These are phyloP conservation scores for Domatiomyces globalis DNA, from an alignment of 2,329 filamentous ascomycete genomes.

Conservation along the genomic window DNA sequence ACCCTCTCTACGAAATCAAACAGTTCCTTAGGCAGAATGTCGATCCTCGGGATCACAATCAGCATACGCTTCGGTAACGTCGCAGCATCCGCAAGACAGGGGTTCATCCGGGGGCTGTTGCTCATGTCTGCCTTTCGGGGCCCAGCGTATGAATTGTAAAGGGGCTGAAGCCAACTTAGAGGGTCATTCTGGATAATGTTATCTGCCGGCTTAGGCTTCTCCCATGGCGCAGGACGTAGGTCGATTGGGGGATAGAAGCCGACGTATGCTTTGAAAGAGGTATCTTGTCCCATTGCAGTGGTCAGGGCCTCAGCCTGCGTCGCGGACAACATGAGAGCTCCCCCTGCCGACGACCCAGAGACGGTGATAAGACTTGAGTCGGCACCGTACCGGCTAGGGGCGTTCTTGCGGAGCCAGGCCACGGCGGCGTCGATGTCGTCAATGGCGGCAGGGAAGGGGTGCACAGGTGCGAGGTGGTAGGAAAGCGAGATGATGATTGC, in stretches of 20 bases:
- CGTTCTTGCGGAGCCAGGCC: slow-evolving; percentile 26
- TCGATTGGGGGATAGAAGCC: slow-evolving; percentile 31
- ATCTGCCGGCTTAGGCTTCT: slow-evolving; percentile 26
- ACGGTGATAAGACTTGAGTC: slow-evolving; percentile 29
- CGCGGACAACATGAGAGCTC: slow-evolving; percentile 29
- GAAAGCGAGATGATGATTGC: slow-evolving; percentile 15
- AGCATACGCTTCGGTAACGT: slow-evolving; percentile 1
- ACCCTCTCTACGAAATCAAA: slow-evolving; percentile 1
- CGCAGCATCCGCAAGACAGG: background rate
- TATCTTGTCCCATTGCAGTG: slow-evolving; percentile 13
- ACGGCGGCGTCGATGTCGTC: slow-evolving; percentile 34
- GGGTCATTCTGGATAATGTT: slow-evolving; percentile 28
- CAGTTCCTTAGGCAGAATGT: slow-evolving; percentile 2
- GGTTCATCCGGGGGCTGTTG: slow-evolving; percentile 1
- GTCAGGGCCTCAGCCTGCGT: slow-evolving; percentile 12
- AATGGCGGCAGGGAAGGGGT: slow-evolving; percentile 31
- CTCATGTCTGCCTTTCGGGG: slow-evolving; percentile 3
- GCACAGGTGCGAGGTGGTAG: slow-evolving; percentile 31
- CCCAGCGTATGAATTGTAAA: slow-evolving; percentile 34
- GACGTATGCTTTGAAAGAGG: slow-evolving; percentile 26
- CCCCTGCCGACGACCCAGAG: slow-evolving; percentile 33
- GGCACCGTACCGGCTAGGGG: slow-evolving; percentile 26
- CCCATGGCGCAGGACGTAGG: slow-evolving; percentile 26
- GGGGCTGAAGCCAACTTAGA: slow-evolving; percentile 25
- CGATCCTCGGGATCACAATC: slow-evolving; percentile 1